phyloP scores from a whole-genome alignment of 164 flowering plant species.

The Magnolia changhungtana region DNA sequence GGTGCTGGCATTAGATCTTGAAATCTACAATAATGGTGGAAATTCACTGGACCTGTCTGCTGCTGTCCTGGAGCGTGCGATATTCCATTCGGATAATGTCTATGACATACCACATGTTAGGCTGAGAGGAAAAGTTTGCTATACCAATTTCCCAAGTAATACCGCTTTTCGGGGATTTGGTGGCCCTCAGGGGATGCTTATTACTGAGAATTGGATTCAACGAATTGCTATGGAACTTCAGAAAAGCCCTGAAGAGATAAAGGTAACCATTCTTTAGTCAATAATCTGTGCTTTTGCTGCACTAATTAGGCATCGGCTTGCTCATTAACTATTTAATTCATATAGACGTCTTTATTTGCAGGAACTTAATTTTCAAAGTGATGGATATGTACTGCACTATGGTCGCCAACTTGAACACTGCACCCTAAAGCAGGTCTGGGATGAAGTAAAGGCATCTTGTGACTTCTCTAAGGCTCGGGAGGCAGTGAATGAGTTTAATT shows the following conservation, averaged over 20 bases:
- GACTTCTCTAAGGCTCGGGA: slow-evolving; percentile 48
- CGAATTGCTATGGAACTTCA: slow-evolving; percentile 68
- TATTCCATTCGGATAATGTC: slow-evolving; percentile 93
- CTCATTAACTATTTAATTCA: not conserved
- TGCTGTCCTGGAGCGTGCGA: slow-evolving; percentile 88
- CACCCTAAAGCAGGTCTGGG: slow-evolving; percentile 66
- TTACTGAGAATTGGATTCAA: slow-evolving; percentile 95
- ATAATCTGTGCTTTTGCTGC: not conserved
- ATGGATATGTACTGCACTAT: slow-evolving; percentile 76
- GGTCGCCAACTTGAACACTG: slow-evolving; percentile 71
- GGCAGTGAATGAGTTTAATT: slow-evolving; percentile 65
- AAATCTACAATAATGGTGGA: slow-evolving; percentile 91
- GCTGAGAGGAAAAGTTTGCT: slow-evolving; percentile 74
- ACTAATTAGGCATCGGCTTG: not conserved
- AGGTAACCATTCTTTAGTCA: slow-evolving; percentile 37
- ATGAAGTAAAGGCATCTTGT: slow-evolving; percentile 68
- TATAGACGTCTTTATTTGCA: slow-evolving; percentile 17
- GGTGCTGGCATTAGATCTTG: slow-evolving; percentile 82
- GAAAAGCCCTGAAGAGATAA: slow-evolving; percentile 80
- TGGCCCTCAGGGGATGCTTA: slow-evolving; percentile 97
- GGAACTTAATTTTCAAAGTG: slow-evolving; percentile 90
- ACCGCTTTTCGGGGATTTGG: slow-evolving; percentile 99
- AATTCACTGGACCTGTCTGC: slow-evolving; percentile 82
- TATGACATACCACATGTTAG: slow-evolving; percentile 86
- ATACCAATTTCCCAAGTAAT: slow-evolving; percentile 86